These are phyloP conservation scores for Aspergillus pseudoviridinutans DNA, from an alignment of 2,329 filamentous ascomycete genomes.

Conservation along the genomic window DNA sequence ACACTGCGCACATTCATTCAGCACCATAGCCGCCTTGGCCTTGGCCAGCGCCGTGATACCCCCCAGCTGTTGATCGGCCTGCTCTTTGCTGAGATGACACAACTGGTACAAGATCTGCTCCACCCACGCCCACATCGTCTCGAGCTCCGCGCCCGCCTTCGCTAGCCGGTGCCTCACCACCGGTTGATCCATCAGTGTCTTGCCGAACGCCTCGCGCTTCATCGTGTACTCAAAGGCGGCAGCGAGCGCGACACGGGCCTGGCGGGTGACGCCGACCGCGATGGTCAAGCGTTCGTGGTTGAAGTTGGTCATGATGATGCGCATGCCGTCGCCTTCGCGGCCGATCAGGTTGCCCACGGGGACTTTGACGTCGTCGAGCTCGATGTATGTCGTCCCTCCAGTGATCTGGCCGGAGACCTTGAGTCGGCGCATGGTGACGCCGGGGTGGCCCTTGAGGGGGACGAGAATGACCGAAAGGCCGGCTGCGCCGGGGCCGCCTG, in stretches of 20 bases:
- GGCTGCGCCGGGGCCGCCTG: conserved; percentile 59
- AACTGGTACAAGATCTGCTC: conserved; percentile 68
- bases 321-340: conserved; percentile 66
- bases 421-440: conserved; percentile 64
- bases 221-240: conserved; percentile 60
- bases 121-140: conserved; percentile 68
- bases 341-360: conserved; percentile 68
- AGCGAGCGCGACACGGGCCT: conserved; percentile 57
- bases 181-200: conserved; percentile 67
- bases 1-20: conserved; percentile 67
- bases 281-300: conserved; percentile 72
- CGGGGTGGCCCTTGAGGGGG: conserved; percentile 62
- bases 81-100: conserved; percentile 52
- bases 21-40: conserved; percentile 66
- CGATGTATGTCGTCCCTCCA: conserved; percentile 70
- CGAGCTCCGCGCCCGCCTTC: conserved; percentile 64
- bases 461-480: conserved; percentile 67
- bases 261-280: conserved; percentile 59
- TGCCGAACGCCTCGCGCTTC: conserved; percentile 65
- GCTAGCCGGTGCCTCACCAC: conserved; percentile 71
- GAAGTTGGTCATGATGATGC: conserved; percentile 74
- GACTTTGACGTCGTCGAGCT: conserved; percentile 70
- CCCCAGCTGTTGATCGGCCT: conserved; percentile 54
- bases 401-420: conserved; percentile 63
- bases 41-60: conserved; percentile 70